Evolutionary conservation across 2,329 filamentous ascomycete species (phyloP).

Genomic region (Triangularia verruculosa): DNA sequence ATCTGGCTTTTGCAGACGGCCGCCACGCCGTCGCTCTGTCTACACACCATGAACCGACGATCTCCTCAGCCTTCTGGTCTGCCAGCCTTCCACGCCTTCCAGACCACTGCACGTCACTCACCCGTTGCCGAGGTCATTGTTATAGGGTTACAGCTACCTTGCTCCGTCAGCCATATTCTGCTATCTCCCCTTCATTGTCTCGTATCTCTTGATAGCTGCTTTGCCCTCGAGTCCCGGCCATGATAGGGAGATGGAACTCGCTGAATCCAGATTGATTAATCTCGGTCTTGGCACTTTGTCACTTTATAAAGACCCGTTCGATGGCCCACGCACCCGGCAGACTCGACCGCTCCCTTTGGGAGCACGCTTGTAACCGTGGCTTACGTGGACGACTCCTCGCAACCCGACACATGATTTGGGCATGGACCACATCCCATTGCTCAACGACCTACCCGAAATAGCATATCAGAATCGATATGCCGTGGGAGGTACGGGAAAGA

Average conservation of each 20-base stretch:
- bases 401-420: not conserved
- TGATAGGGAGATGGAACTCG: not conserved
- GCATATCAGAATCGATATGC: not conserved
- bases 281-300: slow-evolving; percentile 11
- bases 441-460: slow-evolving; percentile 1
- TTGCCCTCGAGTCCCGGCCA: not conserved
- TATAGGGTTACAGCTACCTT: not conserved
- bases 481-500: not conserved
- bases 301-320: slow-evolving; percentile 6
- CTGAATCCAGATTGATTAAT: slow-evolving; percentile 1
- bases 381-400: slow-evolving; percentile 4
- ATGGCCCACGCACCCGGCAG: slow-evolving; percentile 6
- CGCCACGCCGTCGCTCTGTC: not conserved
- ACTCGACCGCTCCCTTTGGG: slow-evolving; percentile 7
- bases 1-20: slow-evolving; percentile 2
- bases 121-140: not conserved
- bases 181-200: not conserved
- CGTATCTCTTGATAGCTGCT: not conserved
- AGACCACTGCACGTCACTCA: slow-evolving; percentile 3
- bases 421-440: not conserved
- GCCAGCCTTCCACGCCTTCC: not conserved
- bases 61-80: not conserved
- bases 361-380: not conserved
- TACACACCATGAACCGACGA: not conserved
- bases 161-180: not conserved